Evolutionary conservation across 192 early-diverging fungal genomes (phyloP).

Genomic region (Umbelopsis sp.): DNA sequence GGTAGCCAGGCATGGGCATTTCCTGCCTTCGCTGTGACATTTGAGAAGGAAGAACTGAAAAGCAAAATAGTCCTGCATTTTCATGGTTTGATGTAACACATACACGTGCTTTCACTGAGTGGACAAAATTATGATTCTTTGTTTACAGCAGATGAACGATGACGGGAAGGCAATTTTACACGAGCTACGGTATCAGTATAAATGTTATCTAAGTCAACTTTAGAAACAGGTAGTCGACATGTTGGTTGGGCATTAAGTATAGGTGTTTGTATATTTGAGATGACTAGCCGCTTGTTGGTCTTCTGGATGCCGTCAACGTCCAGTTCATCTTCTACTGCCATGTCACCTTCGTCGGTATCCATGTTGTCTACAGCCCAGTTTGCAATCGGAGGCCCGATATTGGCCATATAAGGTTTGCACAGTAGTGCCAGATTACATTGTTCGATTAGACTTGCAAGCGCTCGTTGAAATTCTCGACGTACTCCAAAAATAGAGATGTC

Average conservation of each 20-base stretch:
- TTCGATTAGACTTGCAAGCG: constrained; percentile 57
- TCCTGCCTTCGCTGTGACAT: not conserved
- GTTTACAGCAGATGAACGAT: constrained; percentile 3
- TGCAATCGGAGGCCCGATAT: not conserved
- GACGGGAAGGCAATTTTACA: constrained; percentile 12
- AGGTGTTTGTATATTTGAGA: not conserved
- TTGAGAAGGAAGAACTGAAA: not conserved
- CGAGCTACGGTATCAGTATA: constrained; percentile 13
- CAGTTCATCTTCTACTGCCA: not conserved
- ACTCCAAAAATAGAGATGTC: constrained; percentile 75
- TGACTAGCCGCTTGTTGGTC: not conserved
- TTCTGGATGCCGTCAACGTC: not conserved
- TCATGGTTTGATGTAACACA: not conserved
- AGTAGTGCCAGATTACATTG: constrained; percentile 43
- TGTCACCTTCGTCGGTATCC: not conserved
- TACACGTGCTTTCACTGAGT: not conserved
- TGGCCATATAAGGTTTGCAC: constrained; percentile 53
- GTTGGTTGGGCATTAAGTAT: not conserved
- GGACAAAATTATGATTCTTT: not conserved
- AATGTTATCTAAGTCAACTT: not conserved
- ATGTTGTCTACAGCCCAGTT: not conserved
- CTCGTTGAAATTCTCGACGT: constrained; percentile 79
- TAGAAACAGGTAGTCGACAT: not conserved
- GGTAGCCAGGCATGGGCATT: constrained; percentile 11
- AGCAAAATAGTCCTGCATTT: not conserved